Evolutionary conservation across 192 early-diverging fungal species (phyloP).

Genomic region (Fimicolochytrium jonesii): DNA sequence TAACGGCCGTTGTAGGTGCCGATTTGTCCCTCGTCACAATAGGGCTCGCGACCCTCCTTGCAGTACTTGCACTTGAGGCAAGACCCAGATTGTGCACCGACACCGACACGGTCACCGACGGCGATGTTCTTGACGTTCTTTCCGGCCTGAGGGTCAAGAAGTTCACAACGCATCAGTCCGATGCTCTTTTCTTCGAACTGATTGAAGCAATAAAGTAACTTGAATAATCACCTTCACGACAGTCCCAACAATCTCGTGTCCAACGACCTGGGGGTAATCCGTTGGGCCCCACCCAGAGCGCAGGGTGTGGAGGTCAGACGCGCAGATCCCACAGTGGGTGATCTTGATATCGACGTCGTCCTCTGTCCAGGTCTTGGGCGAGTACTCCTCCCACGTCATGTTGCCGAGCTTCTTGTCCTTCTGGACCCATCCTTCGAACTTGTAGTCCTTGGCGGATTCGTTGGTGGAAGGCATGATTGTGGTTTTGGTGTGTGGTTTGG

Average conservation of each 20-base stretch:
- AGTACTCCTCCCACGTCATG: slow-evolving; percentile 20
- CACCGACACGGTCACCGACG: slow-evolving; percentile 36
- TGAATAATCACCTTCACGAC: too few relatives aligned
- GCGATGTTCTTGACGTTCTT: slow-evolving; percentile 19
- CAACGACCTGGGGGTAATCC: slow-evolving; percentile 29
- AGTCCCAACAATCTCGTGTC: slow-evolving; percentile 31
- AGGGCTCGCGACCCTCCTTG: slow-evolving; percentile 16
- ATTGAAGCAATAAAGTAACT: too few relatives aligned
- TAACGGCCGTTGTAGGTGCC: slow-evolving; percentile 25
- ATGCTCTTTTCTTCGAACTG: too few relatives aligned
- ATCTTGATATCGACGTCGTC: slow-evolving; percentile 69
- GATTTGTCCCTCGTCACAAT: slow-evolving; percentile 6
- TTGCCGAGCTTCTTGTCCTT: slow-evolving; percentile 28
- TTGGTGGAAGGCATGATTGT: slow-evolving; percentile 8
- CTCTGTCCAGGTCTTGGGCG: slow-evolving; percentile 24
- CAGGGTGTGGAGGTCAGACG: slow-evolving; percentile 69
- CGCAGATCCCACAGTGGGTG: slow-evolving; percentile 72
- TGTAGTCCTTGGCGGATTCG: too few relatives aligned
- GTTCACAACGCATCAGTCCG: too few relatives aligned
- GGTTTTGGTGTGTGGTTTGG: too few relatives aligned
- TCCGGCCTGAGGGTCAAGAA: too few relatives aligned
- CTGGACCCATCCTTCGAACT: slow-evolving; percentile 22
- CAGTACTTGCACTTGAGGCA: slow-evolving; percentile 33
- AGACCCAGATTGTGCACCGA: slow-evolving; percentile 29
- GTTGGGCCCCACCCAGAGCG: slow-evolving; percentile 56